These are phyloP conservation scores for Diutina neorugosa DNA, from an alignment of 1,139 yeast genomes.

Conservation along the genomic window DNA sequence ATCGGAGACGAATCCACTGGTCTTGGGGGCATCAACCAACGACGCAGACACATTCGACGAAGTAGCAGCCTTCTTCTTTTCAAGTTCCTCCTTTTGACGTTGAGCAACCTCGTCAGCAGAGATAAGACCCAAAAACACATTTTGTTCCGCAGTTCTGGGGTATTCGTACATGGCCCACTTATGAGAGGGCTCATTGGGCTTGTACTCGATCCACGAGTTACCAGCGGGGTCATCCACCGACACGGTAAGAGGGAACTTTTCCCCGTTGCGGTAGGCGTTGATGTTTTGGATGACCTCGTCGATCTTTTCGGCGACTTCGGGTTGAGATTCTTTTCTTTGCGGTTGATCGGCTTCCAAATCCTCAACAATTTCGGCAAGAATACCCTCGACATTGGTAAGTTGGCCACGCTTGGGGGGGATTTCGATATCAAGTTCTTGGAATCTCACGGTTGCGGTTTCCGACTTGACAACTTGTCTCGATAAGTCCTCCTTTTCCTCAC, in stretches of 20 bases:
- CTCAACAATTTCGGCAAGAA: constrained; percentile 70
- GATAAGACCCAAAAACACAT: constrained; percentile 73
- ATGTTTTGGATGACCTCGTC: constrained; percentile 56
- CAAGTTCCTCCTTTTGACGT: constrained; percentile 30
- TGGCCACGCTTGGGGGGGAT: constrained; percentile 95
- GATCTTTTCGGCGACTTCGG: constrained; percentile 66
- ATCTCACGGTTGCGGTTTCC: constrained; percentile 73
- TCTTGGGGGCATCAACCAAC: constrained; percentile 20
- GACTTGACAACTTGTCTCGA: constrained; percentile 88
- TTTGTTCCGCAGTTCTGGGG: constrained; percentile 79
- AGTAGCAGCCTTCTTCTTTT: constrained; percentile 27
- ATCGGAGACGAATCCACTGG: constrained; percentile 43
- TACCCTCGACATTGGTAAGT: constrained; percentile 83
- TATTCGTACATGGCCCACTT: constrained; percentile 87
- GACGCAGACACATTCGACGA: constrained; percentile 18
- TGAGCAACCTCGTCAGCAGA: constrained; percentile 67
- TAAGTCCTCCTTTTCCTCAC: constrained; percentile 65
- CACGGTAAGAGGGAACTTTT: constrained; percentile 68
- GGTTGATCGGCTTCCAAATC: constrained; percentile 78
- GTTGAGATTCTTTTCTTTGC: constrained; percentile 58
- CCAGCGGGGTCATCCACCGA: constrained; percentile 92
- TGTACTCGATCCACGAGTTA: constrained; percentile 89
- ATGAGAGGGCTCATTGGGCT: constrained; percentile 81
- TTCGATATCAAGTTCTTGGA: constrained; percentile 80
- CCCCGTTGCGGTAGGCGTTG: constrained; percentile 46